phyloP scores from a whole-genome alignment of 495 filamentous ascomycete species.

The Niebla homalea region DNA sequence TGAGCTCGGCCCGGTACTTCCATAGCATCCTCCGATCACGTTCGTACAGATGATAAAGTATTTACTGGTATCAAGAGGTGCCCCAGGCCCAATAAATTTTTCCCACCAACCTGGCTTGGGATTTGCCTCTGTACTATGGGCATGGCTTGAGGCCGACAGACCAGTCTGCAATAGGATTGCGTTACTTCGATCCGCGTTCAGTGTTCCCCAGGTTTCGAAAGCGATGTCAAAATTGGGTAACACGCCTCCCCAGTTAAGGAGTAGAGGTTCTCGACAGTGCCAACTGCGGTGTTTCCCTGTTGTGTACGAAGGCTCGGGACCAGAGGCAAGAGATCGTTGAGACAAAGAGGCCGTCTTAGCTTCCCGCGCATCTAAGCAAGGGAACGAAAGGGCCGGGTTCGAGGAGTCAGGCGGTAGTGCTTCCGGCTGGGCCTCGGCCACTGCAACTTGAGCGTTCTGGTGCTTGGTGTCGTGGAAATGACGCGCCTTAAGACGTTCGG shows the following conservation, averaged over 20 bases:
- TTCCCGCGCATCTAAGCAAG: conserved; percentile 87
- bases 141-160: conserved; percentile 89
- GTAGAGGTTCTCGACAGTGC: conserved; percentile 56
- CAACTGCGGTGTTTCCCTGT: conserved; percentile 67
- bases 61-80: conserved; percentile 76
- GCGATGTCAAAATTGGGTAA: conserved; percentile 77
- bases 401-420: conserved; percentile 34
- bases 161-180: conserved; percentile 88
- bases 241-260: conserved; percentile 88
- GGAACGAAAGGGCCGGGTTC: conserved; percentile 88
- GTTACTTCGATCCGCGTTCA: conserved; percentile 77
- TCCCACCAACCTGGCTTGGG: conserved; percentile 97
- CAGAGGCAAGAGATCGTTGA: conserved; percentile 54
- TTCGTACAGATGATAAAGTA: conserved; percentile 96
- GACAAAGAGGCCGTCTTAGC: conserved; percentile 66
- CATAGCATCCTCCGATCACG: conserved; percentile 91
- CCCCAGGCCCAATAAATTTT: conserved; percentile 88
- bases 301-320: conserved; percentile 90
- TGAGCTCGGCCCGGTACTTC: conserved; percentile 81
- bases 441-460: conserved; percentile 21
- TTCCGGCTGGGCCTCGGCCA: conserved; percentile 15
- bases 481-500: conserved; percentile 1
- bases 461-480: conserved; percentile 18
- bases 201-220: conserved; percentile 82
- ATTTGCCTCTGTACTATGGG: conserved; percentile 75